These are phyloP conservation scores for Epichloe elymi DNA, from an alignment of 2,329 filamentous ascomycete species.

Conservation along the genomic window DNA sequence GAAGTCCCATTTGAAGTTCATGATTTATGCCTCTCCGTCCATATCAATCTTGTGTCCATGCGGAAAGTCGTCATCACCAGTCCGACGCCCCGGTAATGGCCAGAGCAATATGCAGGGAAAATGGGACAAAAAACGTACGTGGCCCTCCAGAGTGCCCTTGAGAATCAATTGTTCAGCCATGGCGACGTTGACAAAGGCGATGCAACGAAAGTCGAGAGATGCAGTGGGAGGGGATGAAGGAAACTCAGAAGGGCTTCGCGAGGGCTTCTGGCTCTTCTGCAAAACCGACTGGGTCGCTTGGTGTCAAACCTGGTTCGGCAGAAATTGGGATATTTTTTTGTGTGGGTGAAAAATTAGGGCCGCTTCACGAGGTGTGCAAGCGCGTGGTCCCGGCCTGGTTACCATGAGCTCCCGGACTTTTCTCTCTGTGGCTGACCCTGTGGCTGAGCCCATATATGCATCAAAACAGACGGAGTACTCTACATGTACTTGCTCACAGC, in stretches of 20 bases:
- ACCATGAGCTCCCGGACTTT: background rate
- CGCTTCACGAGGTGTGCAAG: conserved; percentile 11
- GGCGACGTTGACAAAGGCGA: conserved; percentile 32
- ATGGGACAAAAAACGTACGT: conserved; percentile 44
- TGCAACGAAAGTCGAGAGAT: conserved; percentile 18
- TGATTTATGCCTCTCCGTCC: background rate
- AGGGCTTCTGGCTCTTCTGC: conserved; percentile 14
- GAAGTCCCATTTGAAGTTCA: background rate
- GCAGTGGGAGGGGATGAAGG: conserved; percentile 23
- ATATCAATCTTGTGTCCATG: background rate
- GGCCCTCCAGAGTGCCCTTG: conserved; percentile 95
- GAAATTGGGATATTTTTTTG: conserved; percentile 32
- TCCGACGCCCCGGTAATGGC: conserved; percentile 5
- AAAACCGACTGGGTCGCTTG: conserved; percentile 12
- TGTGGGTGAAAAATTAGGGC: conserved; percentile 42
- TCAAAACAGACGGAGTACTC: no score
- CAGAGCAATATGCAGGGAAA: conserved; percentile 6
- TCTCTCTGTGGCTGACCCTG: background rate
- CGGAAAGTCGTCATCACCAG: background rate
- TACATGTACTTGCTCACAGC: no score
- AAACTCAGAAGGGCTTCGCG: conserved; percentile 14
- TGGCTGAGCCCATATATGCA: background rate
- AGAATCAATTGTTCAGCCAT: conserved; percentile 94
- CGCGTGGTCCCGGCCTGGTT: conserved; percentile 1
- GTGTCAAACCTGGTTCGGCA: conserved; percentile 11